Evolutionary conservation across 2,329 filamentous ascomycete species (phyloP).

Genomic region (Cercospora janseana): DNA sequence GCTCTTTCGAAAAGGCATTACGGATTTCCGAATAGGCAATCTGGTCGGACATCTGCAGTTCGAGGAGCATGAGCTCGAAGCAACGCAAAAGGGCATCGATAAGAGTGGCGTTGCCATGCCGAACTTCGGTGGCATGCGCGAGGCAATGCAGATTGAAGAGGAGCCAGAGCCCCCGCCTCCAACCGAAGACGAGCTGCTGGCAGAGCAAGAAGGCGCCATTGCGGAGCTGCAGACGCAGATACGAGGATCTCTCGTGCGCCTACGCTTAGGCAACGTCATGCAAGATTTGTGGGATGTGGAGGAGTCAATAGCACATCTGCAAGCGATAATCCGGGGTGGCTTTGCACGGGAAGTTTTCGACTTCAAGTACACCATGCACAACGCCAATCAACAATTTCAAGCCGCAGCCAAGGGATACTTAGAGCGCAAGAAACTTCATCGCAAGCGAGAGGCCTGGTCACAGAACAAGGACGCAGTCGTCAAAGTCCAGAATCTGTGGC

Average conservation of each 20-base stretch:
- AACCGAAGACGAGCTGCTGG: slow-evolving; percentile 82
- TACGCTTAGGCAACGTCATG: slow-evolving; percentile 79
- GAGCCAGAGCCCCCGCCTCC: slow-evolving; percentile 74
- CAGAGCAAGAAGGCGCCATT: slow-evolving; percentile 69
- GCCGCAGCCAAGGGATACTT: slow-evolving; percentile 75
- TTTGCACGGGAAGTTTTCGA: slow-evolving; percentile 78
- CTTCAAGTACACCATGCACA: slow-evolving; percentile 79
- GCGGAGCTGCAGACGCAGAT: slow-evolving; percentile 83
- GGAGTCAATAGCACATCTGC: slow-evolving; percentile 72
- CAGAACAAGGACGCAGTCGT: slow-evolving; percentile 67
- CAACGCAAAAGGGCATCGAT: slow-evolving; percentile 94
- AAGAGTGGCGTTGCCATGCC: slow-evolving; percentile 95
- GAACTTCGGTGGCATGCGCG: slow-evolving; percentile 95
- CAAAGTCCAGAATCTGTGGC: slow-evolving; percentile 76
- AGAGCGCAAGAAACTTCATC: slow-evolving; percentile 61
- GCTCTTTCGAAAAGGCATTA: slow-evolving; percentile 90
- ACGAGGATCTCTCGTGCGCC: slow-evolving; percentile 73
- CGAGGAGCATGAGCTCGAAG: slow-evolving; percentile 94
- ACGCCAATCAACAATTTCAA: slow-evolving; percentile 76
- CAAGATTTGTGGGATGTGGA: slow-evolving; percentile 86
- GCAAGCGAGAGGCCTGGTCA: slow-evolving; percentile 67
- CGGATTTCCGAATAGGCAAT: slow-evolving; percentile 94
- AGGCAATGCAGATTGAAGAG: slow-evolving; percentile 85
- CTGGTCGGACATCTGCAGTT: slow-evolving; percentile 95
- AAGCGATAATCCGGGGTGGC: slow-evolving; percentile 82